Evolutionary conservation across 2,329 filamentous ascomycete genomes (phyloP).

Genomic region (Penicillium sp.): DNA sequence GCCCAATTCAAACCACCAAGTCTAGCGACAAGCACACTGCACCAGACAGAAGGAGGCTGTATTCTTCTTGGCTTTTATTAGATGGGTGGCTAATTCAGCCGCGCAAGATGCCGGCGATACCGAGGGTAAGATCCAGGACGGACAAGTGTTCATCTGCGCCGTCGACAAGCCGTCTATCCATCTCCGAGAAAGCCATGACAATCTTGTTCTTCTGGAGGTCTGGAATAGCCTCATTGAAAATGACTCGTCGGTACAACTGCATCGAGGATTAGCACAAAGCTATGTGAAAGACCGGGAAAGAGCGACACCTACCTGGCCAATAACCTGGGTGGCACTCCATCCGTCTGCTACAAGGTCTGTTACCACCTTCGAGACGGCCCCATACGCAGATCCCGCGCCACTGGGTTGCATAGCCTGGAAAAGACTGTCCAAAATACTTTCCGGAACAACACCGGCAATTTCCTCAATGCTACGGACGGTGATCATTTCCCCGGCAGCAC

Average conservation of each 20-base stretch:
- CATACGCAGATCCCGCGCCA: conserved; percentile 64
- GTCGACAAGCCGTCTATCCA: conserved; percentile 91
- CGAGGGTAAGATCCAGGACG: conserved; percentile 78
- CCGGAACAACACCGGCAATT: conserved; percentile 91
- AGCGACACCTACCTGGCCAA: conserved; percentile 63
- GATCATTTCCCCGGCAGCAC: conserved; percentile 51
- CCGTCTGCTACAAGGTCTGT: conserved; percentile 93
- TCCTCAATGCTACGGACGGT: conserved; percentile 83
- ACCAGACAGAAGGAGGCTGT: too few species aligned
- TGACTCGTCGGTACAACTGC: conserved; percentile 66
- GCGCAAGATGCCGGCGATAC: conserved; percentile 70
- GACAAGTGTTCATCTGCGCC: conserved; percentile 93
- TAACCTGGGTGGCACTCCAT: conserved; percentile 89
- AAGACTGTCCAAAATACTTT: conserved; percentile 66
- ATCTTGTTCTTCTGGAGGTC: conserved; percentile 90
- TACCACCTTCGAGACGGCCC: conserved; percentile 71
- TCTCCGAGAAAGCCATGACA: conserved; percentile 82
- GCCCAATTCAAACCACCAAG: too few species aligned
- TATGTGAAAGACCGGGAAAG: not conserved
- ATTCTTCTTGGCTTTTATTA: too few species aligned
- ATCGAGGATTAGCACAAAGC: conserved; percentile 7
- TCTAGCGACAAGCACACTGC: too few species aligned
- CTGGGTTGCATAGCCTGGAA: conserved; percentile 72
- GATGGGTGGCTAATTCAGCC: too few species aligned
- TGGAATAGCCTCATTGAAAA: conserved; percentile 78